phyloP scores from a whole-genome alignment of 352 stramenopile genomes.

The Globisporangium nagaii region DNA sequence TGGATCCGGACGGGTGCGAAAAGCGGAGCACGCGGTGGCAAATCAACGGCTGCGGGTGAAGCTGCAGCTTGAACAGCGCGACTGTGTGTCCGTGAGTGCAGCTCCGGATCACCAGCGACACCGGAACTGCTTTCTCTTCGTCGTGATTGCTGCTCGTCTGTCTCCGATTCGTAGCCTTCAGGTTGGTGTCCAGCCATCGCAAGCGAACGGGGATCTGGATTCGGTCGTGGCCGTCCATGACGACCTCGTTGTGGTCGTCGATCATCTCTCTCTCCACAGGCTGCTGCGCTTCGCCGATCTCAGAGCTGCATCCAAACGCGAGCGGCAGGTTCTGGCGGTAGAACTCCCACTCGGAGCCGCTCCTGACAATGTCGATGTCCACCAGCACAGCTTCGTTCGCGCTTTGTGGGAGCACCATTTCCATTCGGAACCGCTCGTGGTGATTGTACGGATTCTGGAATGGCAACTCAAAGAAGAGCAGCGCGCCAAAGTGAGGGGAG shows the following conservation, averaged over 20 bases:
- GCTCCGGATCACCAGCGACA: constrained; percentile 79
- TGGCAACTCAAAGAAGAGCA: constrained; percentile 88
- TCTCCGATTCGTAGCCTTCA: not conserved
- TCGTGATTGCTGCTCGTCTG: not conserved
- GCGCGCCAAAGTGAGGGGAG: constrained; percentile 69
- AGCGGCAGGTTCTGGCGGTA: constrained; percentile 64
- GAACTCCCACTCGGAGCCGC: constrained; percentile 76
- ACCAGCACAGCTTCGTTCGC: constrained; percentile 27
- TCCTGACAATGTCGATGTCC: constrained; percentile 78
- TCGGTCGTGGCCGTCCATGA: constrained; percentile 80
- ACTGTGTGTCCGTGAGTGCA: constrained; percentile 88
- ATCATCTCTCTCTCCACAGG: constrained; percentile 92
- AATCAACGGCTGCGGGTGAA: constrained; percentile 70
- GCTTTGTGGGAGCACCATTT: constrained; percentile 43
- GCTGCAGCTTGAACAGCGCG: constrained; percentile 81
- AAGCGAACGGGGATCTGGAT: constrained; percentile 86
- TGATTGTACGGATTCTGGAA: constrained; percentile 90
- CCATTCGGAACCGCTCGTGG: constrained; percentile 88
- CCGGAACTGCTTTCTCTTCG: constrained; percentile 16
- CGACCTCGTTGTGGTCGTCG: constrained; percentile 81
- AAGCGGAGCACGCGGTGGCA: constrained; percentile 83
- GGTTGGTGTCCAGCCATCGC: constrained; percentile 57
- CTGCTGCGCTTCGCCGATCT: constrained; percentile 3
- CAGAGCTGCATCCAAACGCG: constrained; percentile 24
- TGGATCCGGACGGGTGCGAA: constrained; percentile 39